Evolutionary conservation across 768 basidiomycete species (phyloP).

Genomic region (Ramaria sp.): DNA sequence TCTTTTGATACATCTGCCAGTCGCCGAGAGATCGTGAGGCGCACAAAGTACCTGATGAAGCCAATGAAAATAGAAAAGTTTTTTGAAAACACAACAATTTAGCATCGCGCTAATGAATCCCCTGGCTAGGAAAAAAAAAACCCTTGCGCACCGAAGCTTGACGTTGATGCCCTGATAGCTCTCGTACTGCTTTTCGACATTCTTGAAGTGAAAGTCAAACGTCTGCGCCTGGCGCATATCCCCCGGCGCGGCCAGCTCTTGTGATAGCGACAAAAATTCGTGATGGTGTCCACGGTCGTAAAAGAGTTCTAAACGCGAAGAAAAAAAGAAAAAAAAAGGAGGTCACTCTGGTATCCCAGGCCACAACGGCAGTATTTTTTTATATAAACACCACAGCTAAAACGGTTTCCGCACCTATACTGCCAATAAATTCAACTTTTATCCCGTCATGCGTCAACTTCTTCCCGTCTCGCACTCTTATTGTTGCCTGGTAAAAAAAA

Average conservation of each 20-base stretch:
- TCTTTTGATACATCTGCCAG: slow-evolving; percentile 94
- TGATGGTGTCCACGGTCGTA: slow-evolving; percentile 98
- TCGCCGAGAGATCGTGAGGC: slow-evolving; percentile 80
- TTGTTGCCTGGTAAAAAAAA: slow-evolving; percentile 72
- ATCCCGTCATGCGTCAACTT: slow-evolving; percentile 91
- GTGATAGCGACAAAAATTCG: slow-evolving; percentile 91
- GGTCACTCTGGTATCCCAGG: background rate
- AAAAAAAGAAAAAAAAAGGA: background rate
- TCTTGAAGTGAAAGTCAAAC: slow-evolving; percentile 96
- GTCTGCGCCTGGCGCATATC: slow-evolving; percentile 96
- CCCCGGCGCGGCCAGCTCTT: slow-evolving; percentile 91
- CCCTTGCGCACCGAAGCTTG: slow-evolving; percentile 75
- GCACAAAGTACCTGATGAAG: slow-evolving; percentile 69
- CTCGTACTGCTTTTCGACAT: slow-evolving; percentile 98
- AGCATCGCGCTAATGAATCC: no score
- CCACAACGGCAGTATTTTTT: slow-evolving; percentile 1
- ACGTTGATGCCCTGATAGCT: slow-evolving; percentile 98
- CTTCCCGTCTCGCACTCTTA: slow-evolving; percentile 91
- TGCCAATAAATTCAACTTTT: slow-evolving; percentile 95
- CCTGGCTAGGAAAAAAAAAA: background rate
- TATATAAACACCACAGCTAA: background rate
- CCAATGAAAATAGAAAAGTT: no score
- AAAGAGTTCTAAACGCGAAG: slow-evolving; percentile 69
- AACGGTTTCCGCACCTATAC: slow-evolving; percentile 58
- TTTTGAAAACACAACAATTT: no score